Evolutionary conservation across 495 filamentous ascomycete species (phyloP).

Genomic region (Penicillium waksmanii): DNA sequence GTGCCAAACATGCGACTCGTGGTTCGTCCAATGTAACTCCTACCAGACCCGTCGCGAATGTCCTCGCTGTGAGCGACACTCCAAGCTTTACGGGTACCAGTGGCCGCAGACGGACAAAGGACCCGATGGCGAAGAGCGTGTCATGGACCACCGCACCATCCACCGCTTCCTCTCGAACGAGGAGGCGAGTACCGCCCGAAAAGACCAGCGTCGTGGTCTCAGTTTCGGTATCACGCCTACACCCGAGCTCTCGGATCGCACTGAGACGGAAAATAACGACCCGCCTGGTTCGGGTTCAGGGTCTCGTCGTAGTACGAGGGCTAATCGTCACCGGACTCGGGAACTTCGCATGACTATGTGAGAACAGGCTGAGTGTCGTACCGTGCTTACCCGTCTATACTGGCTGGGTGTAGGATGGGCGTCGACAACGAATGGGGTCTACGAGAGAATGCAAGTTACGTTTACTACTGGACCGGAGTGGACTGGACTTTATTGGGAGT

Average conservation of each 20-base stretch:
- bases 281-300: conserved; percentile 18
- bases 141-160: conserved; percentile 72
- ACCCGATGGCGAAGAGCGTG: conserved; percentile 74
- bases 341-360: conserved; percentile 47
- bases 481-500: no score
- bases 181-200: conserved; percentile 59
- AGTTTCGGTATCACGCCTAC: conserved; percentile 44
- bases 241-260: conserved; percentile 44
- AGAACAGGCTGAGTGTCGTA: conserved; percentile 13
- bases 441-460: neutral
- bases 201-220: conserved; percentile 38
- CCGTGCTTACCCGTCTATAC: no score
- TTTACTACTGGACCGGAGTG: neutral
- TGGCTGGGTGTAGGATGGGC: no score
- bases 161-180: conserved; percentile 70
- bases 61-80: conserved; percentile 91
- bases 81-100: conserved; percentile 88
- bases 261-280: conserved; percentile 45
- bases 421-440: neutral
- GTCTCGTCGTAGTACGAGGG: conserved; percentile 36
- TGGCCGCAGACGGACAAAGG: conserved; percentile 96
- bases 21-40: conserved; percentile 85
- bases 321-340: conserved; percentile 41
- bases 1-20: conserved; percentile 77
- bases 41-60: conserved; percentile 85